Conservation (phyloP, 345 rosid species). For the Bruguiera sexangula region DNA sequence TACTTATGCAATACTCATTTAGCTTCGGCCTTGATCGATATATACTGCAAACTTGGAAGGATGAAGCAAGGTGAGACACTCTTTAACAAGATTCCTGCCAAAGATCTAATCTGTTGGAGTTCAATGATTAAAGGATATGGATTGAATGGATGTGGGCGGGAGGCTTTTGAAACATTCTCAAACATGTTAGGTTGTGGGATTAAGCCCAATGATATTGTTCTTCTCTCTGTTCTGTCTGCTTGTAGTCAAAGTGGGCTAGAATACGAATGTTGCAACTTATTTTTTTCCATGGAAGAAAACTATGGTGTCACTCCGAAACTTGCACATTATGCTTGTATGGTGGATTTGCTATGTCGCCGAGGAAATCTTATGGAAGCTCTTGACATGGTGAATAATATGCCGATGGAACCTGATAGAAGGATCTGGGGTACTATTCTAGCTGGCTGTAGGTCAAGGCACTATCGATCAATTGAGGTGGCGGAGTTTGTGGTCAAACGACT, state of each 20-base stretch:
- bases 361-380: conserved; percentile 12
- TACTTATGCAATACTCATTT: conserved; percentile 9
- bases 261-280: conserved; percentile 4
- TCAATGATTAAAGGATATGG: conserved; percentile 19
- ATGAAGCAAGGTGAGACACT: conserved; percentile 9
- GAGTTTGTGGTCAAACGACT: conserved; percentile 7
- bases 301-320: conserved; percentile 10
- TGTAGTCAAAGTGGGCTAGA: conserved; percentile 15
- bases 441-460: conserved; percentile 1
- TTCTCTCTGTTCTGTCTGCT: conserved; percentile 17
- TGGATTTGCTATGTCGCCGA: conserved; percentile 8
- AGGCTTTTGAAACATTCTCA: conserved; percentile 19
- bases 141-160: conserved; percentile 6
- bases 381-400: conserved; percentile 15
- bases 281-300: conserved; percentile 10
- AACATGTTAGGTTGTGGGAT: conserved; percentile 11
- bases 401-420: conserved; percentile 11
- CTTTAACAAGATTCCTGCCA: conserved; percentile 7
- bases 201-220: conserved; percentile 14
- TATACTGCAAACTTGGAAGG: conserved; percentile 16
- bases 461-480: conserved; percentile 6
- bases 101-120: conserved; percentile 16
- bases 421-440: conserved; percentile 21
- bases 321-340: conserved; percentile 22
- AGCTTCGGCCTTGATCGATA: conserved; percentile 9